A percentile compares a stretch with the other conserved stretches of the same genome.
phyloP scores from a whole-genome alignment of 73 alveolate genomes.

The Stentor roeselii region DNA sequence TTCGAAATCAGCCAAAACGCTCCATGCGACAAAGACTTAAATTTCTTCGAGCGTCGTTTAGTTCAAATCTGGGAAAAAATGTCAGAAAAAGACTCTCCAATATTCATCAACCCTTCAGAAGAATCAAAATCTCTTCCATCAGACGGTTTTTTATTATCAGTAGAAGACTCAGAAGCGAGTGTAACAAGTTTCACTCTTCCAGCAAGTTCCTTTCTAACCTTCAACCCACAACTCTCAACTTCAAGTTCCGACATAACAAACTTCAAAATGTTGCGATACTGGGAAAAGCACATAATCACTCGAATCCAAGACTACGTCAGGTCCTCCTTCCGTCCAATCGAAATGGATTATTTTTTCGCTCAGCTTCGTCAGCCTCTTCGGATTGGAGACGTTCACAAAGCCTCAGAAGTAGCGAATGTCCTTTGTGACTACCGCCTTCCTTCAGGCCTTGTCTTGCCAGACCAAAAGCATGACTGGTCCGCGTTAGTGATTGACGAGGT shows the following conservation, averaged over 20 bases:
- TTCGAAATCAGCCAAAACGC: slow-evolving; percentile 21
- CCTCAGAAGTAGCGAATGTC: slow-evolving; percentile 71
- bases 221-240: slow-evolving; percentile 60
- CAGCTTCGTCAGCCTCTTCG: slow-evolving; percentile 70
- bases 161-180: slow-evolving; percentile 14
- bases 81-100: not conserved
- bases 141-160: slow-evolving; percentile 26
- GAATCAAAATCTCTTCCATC: not conserved
- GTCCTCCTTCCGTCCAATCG: slow-evolving; percentile 67
- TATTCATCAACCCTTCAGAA: not conserved
- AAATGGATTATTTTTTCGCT: slow-evolving; percentile 79
- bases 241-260: slow-evolving; percentile 51
- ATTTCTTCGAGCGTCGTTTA: slow-evolving; percentile 40
- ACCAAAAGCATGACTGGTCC: slow-evolving; percentile 83
- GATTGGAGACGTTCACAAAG: slow-evolving; percentile 61
- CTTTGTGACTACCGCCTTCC: slow-evolving; percentile 84
- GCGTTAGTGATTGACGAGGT: slow-evolving; percentile 77
- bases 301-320: slow-evolving; percentile 77
- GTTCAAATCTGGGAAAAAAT: slow-evolving; percentile 59
- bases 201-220: slow-evolving; percentile 33
- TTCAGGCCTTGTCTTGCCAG: slow-evolving; percentile 80
- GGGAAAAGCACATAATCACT: slow-evolving; percentile 86
- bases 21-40: slow-evolving; percentile 41
- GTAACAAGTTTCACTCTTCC: slow-evolving; percentile 46
- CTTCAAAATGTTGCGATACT: slow-evolving; percentile 68